Evolutionary conservation across 1,139 yeast genomes (phyloP), one percentile per base, ranked within the genome.

Genomic region (Taphrina wiesneri): DNA sequence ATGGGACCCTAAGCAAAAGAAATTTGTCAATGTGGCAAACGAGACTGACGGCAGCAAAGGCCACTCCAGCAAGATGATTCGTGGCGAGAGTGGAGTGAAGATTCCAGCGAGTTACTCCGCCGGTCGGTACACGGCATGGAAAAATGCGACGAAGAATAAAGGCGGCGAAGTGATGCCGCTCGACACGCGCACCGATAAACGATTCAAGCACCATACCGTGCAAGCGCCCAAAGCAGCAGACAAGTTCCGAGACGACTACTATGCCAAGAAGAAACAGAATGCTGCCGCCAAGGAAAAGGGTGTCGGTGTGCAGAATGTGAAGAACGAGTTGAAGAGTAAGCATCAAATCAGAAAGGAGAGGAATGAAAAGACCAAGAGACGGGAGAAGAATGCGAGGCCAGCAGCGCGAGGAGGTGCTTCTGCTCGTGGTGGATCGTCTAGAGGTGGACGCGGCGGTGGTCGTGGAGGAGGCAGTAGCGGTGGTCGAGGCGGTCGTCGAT

Each of bases 71-170:
- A 92, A 90, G 78, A 93, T 82, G 76, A 93, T 95, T 73, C 87
- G 91, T 70, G 96, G 98, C 70, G 99, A 95, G 76, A 87, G 90
- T 76, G 99, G 99, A 7, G 92, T 89, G 73, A 85, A 85, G 76
- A 86, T 95, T 67, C 97, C 99, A 3, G 99, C 99, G 0, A 83
- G 96, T 23, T 91, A 87, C 78, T 83, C 90, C 74, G 87, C 96
- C 3, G 99, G 99, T 65, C 86, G 67, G 81, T 85, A 49, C 72
- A 75, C 21, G 73, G 72, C 26, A 73, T 82, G 69, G 83, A 81
- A 71, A 84, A 81, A 39, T 91, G 79, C 69, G 90, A 86, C 71
- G 34, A 65, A 67, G 30, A 64, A 69, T 28, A 63, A 64, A 3
- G 69, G 68, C 7, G 68, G 69, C n/a, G 70, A 64, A 68, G 74